Evolutionary conservation across 257 asterid species (phyloP).

Genomic region (Anisodus tanguticus): DNA sequence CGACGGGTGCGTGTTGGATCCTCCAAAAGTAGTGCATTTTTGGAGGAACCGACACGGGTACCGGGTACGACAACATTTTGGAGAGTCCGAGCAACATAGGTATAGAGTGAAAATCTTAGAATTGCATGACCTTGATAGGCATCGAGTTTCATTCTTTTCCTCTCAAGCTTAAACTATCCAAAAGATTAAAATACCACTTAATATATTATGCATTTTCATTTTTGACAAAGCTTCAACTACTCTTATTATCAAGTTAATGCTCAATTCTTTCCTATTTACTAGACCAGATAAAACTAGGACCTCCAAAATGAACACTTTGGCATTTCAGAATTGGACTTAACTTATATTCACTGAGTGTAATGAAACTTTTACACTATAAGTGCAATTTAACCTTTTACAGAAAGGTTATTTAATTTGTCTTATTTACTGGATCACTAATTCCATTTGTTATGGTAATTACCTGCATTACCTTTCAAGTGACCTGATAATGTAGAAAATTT

Average conservation of each 20-base stretch:
- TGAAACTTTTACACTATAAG: background rate
- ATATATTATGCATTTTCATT: background rate
- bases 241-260: background rate
- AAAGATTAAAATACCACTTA: background rate
- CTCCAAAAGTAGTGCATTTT: no score
- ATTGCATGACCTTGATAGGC: background rate
- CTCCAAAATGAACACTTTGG: background rate
- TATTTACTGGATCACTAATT: no score
- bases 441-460: no score
- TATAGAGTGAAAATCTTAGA: background rate
- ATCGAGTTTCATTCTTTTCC: no score
- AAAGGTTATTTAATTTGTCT: no score
- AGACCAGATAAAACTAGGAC: background rate
- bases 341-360: background rate
- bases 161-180: no score
- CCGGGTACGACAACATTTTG: no score
- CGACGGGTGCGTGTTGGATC: no score
- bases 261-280: background rate
- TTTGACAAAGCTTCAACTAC: background rate
- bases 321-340: background rate
- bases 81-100: no score
- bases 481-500: no score
- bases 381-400: background rate
- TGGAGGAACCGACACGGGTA: no score
- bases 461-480: no score